Evolutionary conservation across 2,329 filamentous ascomycete species (phyloP).

Genomic region (Uncinocarpus reesii): DNA sequence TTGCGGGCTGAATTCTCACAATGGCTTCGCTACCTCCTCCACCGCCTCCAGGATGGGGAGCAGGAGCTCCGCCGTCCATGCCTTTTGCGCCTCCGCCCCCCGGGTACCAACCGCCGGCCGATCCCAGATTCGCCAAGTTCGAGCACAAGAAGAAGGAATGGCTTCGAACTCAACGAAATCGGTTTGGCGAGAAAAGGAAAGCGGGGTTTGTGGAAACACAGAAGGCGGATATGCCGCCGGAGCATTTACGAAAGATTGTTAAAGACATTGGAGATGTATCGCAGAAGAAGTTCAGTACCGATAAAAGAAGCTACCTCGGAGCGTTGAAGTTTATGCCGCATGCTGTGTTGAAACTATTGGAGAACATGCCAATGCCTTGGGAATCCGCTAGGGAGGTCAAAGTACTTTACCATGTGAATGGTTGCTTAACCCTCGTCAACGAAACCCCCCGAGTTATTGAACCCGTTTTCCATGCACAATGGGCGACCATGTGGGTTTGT

Average conservation of each 20-base stretch:
- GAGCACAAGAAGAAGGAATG: slow-evolving; percentile 99
- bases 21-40: slow-evolving; percentile 55
- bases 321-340: slow-evolving; percentile 99
- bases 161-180: slow-evolving; percentile 79
- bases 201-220: slow-evolving; percentile 95
- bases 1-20: slow-evolving; percentile 16
- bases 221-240: slow-evolving; percentile 96
- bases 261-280: slow-evolving; percentile 98
- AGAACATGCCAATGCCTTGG: slow-evolving; percentile 99
- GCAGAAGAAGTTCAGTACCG: slow-evolving; percentile 97
- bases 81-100: slow-evolving; percentile 65
- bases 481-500: slow-evolving; percentile 98
- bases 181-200: slow-evolving; percentile 94
- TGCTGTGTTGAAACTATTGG: slow-evolving; percentile 87
- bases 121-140: slow-evolving; percentile 85
- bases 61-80: slow-evolving; percentile 43
- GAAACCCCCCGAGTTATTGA: slow-evolving; percentile 95
- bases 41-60: slow-evolving; percentile 58
- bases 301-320: slow-evolving; percentile 95
- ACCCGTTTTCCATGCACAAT: slow-evolving; percentile 94
- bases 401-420: slow-evolving; percentile 96
- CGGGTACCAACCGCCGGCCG: slow-evolving; percentile 67
- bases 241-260: slow-evolving; percentile 96
- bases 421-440: slow-evolving; percentile 91
- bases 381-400: slow-evolving; percentile 93